Evolutionary conservation across 495 filamentous ascomycete genomes (phyloP), one percentile per base, ranked within the genome.

Genomic region (Penicillium verhagenii): DNA sequence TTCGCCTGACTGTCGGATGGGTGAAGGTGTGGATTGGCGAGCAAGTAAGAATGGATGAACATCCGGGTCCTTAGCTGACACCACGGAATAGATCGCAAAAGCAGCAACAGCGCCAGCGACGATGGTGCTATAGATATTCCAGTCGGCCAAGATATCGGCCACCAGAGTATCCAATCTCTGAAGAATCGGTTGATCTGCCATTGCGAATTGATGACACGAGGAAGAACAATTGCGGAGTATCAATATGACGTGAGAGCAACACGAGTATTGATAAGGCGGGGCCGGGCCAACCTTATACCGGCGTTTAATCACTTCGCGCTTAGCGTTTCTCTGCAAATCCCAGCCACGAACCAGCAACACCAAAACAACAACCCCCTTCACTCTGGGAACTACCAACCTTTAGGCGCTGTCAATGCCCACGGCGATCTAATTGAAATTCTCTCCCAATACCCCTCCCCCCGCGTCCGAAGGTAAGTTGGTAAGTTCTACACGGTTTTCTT

Each of bases 31-130:
- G 24, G 90, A 83, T 72, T 97, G 94, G 31, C 94, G 85, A 47
- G 88, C 86, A 35, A 99, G 85, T 20, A 97, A 81, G 61, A 96
- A 83, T 6, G 94, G 95, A 68, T 97, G 93, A 9, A 87, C 86
- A 72, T 97, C 94, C 1, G 95, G 89, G 31, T 96, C 91, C 37
- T 75, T 72, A 7, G 75, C 76, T 47, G 78, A 81, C 43, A 86
- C 66, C 26, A 86, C 66, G 14, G 81, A 84, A 62, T 89, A 88
- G 55, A 82, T 74, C 21, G 92, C 71, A 58, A 87, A 74, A 29
- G 79, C 79, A 44, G 80, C 67, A 44, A 96, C 74, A 26, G 75
- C 61, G 25, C 81, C 61, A n/a, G 79, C 72, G 44, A 91, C 74
- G 25, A 85, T 6, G 2, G 86, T 91, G 40, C 85, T 87, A 70